These are phyloP conservation scores for Hemisphaericaspora nanyangensis DNA, from an alignment of 805 yeast genomes.

Conservation along the genomic window DNA sequence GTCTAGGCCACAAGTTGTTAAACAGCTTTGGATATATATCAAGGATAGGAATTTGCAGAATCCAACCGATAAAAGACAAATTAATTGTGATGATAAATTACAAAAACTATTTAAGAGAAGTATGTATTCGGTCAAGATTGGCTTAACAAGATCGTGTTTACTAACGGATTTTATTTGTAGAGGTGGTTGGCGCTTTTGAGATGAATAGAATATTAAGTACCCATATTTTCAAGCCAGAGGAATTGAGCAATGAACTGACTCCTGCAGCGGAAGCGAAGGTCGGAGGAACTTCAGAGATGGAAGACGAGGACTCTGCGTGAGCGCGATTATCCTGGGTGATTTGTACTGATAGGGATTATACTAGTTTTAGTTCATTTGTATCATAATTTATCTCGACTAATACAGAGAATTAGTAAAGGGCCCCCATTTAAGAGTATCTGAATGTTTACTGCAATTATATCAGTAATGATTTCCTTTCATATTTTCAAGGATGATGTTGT, in stretches of 20 bases:
- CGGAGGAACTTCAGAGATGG: no score
- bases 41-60: conserved; percentile 60
- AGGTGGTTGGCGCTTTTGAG: conserved; percentile 49
- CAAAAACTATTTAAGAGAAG: conserved; percentile 56
- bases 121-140: conserved; percentile 16
- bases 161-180: conserved; percentile 11
- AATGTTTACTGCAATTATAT: no score
- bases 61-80: conserved; percentile 61
- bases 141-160: background rate
- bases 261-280: background rate
- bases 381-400: no score
- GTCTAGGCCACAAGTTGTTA: conserved; percentile 70
- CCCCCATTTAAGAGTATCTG: no score
- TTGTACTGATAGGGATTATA: no score
- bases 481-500: no score
- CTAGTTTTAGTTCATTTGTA: no score
- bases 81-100: conserved; percentile 59
- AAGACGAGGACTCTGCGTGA: no score
- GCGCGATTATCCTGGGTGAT: no score
- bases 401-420: no score
- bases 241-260: conserved; percentile 8
- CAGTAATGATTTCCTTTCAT: no score
- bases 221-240: conserved; percentile 44
- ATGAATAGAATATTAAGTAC: conserved; percentile 53
- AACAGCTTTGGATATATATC: conserved; percentile 67